Percentiles rank a stretch among this genome's conserved stretches.
These are phyloP conservation scores for Pseudotsuga menziesii DNA, from an alignment of 75 land plant genomes.

Conservation along the genomic window DNA sequence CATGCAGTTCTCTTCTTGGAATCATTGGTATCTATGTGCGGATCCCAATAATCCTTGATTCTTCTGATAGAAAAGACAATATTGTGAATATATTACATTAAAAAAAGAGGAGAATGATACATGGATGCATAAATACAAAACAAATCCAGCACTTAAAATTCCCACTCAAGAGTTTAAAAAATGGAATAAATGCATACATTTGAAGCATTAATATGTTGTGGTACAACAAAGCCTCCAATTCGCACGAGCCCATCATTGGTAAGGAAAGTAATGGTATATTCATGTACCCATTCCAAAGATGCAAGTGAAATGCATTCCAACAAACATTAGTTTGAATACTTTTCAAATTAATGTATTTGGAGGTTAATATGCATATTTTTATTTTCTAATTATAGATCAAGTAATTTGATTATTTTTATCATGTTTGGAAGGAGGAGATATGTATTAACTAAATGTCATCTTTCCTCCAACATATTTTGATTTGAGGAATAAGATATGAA, in stretches of 20 bases:
- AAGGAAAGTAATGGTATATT: conserved; percentile 78
- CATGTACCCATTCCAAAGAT: conserved; percentile 71
- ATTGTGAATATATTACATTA: neutral
- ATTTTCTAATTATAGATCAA: no score
- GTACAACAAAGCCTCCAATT: conserved; percentile 79
- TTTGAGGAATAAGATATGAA: no score
- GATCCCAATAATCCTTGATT: conserved; percentile 37
- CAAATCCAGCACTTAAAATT: neutral
- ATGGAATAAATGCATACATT: conserved; percentile 29
- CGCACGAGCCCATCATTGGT: conserved; percentile 89
- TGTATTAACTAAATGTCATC: no score
- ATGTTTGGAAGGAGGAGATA: no score
- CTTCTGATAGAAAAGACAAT: conserved; percentile 22
- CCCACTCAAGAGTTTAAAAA: neutral
- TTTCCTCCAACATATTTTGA: no score
- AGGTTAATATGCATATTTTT: neutral
- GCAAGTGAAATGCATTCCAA: conserved; percentile 4
- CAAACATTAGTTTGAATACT: neutral
- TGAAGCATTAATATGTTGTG: conserved; percentile 29
- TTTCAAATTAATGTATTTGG: neutral
- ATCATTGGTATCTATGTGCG: conserved; percentile 54
- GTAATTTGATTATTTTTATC: no score
- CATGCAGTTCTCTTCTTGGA: conserved; percentile 91
- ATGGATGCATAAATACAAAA: neutral
- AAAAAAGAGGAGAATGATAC: neutral